A percentile compares a stretch with the other conserved stretches of the same genome.
Evolutionary conservation across 169 alveolate species (phyloP).

Genomic region (Blepharisma undulans): DNA sequence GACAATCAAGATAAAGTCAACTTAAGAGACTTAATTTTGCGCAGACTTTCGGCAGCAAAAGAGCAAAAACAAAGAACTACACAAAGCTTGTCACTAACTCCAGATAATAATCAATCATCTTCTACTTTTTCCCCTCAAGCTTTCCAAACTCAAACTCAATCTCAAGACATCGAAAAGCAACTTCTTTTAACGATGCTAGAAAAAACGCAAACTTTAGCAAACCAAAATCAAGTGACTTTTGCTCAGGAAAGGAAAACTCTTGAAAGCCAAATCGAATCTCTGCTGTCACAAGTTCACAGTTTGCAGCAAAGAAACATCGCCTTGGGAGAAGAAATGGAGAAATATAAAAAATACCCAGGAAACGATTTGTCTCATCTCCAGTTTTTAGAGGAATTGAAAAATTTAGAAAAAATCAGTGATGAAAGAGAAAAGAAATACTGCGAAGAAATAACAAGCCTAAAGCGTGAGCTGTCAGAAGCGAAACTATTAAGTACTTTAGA

Average conservation of each 20-base stretch:
- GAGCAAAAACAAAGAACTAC: background rate
- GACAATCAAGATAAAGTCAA: background rate
- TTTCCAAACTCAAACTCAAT: background rate
- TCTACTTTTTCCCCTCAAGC: background rate
- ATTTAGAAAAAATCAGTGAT: background rate
- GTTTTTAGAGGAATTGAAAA: constrained; percentile 8
- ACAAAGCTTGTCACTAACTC: background rate
- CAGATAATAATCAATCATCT: background rate
- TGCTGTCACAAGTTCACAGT: background rate
- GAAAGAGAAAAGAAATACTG: constrained; percentile 7
- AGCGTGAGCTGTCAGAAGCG: background rate
- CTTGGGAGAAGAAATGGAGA: background rate
- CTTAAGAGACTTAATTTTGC: constrained; percentile 13
- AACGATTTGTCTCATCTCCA: background rate
- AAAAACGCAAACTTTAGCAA: constrained; percentile 5
- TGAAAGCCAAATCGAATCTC: background rate
- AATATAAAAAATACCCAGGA: background rate
- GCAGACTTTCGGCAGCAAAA: constrained; percentile 3
- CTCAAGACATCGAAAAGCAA: background rate
- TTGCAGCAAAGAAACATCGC: background rate
- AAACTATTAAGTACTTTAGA: background rate
- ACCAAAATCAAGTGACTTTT: background rate
- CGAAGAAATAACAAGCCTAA: background rate
- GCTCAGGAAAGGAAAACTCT: background rate
- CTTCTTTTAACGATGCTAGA: background rate